A percentile compares a stretch with the other conserved stretches of the same genome.
Conservation (phyloP, 1,284 basidiomycete species). For the Irpex rosettiformis region DNA sequence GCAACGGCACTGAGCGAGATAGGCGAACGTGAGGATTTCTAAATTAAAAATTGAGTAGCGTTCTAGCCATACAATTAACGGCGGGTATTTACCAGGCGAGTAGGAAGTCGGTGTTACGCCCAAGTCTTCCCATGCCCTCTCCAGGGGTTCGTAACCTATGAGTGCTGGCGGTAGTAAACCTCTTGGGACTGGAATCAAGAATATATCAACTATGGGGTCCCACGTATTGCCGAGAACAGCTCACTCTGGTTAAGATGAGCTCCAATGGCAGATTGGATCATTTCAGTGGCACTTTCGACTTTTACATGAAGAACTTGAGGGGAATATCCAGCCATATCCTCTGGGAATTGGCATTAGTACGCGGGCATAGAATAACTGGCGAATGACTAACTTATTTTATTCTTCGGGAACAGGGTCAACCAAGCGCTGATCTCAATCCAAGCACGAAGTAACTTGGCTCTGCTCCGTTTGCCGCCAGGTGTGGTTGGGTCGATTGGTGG, state of each 20-base stretch:
- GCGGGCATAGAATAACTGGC: slow-evolving; percentile 21
- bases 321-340: slow-evolving; percentile 20
- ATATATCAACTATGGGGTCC: slow-evolving; percentile 27
- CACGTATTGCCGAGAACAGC: slow-evolving; percentile 52
- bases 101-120: slow-evolving; percentile 65
- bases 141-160: slow-evolving; percentile 34
- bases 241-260: slow-evolving; percentile 74
- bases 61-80: slow-evolving; percentile 5
- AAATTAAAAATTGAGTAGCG: slow-evolving; percentile 3
- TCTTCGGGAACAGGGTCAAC: slow-evolving; percentile 49
- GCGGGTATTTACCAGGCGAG: slow-evolving; percentile 47
- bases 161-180: slow-evolving; percentile 41
- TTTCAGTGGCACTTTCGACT: slow-evolving; percentile 58
- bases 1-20: slow-evolving; percentile 74
- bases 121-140: slow-evolving; percentile 42
- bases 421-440: slow-evolving; percentile 75
- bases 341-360: slow-evolving; percentile 13
- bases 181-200: slow-evolving; percentile 44
- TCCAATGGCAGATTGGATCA: slow-evolving; percentile 67
- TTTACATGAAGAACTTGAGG: slow-evolving; percentile 35
- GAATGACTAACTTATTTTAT: slow-evolving; percentile 29
- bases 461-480: slow-evolving; percentile 44
- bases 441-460: slow-evolving; percentile 62
- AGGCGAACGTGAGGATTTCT: slow-evolving; percentile 74
- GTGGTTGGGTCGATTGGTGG: slow-evolving; percentile 49